Conservation (phyloP, 1,284 basidiomycete species). For the Fistulinella cinereoalba region DNA sequence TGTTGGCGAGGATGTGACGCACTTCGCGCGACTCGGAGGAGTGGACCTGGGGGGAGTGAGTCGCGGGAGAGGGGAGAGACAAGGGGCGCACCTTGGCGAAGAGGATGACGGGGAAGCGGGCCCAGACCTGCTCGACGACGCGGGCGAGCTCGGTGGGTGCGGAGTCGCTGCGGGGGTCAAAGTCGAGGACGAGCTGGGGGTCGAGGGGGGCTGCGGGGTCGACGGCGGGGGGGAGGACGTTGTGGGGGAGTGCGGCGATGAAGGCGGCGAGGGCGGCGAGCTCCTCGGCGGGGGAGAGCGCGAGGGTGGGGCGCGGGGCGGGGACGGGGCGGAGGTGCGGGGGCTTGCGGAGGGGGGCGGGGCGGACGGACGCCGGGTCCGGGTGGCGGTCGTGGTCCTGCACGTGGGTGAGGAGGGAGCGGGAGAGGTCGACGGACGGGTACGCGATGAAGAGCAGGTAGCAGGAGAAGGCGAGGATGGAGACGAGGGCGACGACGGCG, state of each 20-base stretch:
- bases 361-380: constrained; percentile 4
- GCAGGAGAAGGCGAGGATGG: constrained; percentile 47
- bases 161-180: constrained; percentile 63
- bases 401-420: constrained; percentile 36
- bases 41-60: constrained; percentile 44
- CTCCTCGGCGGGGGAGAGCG: constrained; percentile 59
- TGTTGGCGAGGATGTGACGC: constrained; percentile 54
- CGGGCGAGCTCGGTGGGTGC: constrained; percentile 56
- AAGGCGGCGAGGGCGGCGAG: constrained; percentile 77
- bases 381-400: constrained; percentile 14
- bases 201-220: constrained; percentile 69
- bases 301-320: constrained; percentile 38
- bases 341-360: constrained; percentile 29
- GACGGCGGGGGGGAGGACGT: constrained; percentile 67
- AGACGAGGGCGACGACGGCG: constrained; percentile 50
- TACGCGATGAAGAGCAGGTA: constrained; percentile 54
- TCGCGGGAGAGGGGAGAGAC: constrained; percentile 6
- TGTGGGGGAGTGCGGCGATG: constrained; percentile 74
- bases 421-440: constrained; percentile 39
- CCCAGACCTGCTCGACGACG: constrained; percentile 63
- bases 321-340: constrained; percentile 19
- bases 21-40: constrained; percentile 67
- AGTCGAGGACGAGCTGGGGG: constrained; percentile 78
- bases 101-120: constrained; percentile 73
- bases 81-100: constrained; percentile 62